Evolutionary conservation across 352 stramenopile genomes (phyloP), one percentile per base, ranked within the genome.

Genomic region (Globisporangium echinulatum): DNA sequence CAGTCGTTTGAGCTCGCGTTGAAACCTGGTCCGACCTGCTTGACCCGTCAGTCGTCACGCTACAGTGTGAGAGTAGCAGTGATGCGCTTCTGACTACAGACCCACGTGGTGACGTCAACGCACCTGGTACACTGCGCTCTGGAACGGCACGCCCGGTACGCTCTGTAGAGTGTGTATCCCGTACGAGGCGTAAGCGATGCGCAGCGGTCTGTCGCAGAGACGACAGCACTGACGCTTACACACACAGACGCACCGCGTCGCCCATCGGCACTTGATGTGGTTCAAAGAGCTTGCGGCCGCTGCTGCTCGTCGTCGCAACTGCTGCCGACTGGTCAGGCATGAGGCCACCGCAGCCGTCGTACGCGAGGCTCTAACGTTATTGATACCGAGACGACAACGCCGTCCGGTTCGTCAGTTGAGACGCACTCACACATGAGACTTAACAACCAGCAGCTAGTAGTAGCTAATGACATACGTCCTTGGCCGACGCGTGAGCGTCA

Each of bases 111-210:
- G 43, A 44, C 40, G 7, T 14, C 40, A 13, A 8, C 51, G 43
- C 62, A 85, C 74, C 59, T 85, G 82, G 54, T 91, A 87, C 3
- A 89, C 82, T 5, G 75, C 69, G 43, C 70, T 89, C 19, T 85
- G 77, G 53, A 88, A 89, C 5, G 74, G 67, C 54, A 88, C 81
- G 2, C 74, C 82, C 39, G 66, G 70, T 0, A 84, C 56, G 43
- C 61, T 71, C 63, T 86, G 51, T 4, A 15, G 11, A 48, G 15
- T 1, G 42, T 14, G 42, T 47, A 33, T 33, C 25, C 25, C 25
- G 11, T 1, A 44, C 40, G 40, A 44, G 11, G 7, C 40, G 40
- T 44, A 19, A 33, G 17, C 0, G 2, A 5, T 54, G 19, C 19
- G 1, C 19, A 1, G 19, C 19, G 33, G 40, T 6, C 25, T 54